phyloP scores from a whole-genome alignment of 805 yeast genomes.

The Wickerhamiella domercqiae region DNA sequence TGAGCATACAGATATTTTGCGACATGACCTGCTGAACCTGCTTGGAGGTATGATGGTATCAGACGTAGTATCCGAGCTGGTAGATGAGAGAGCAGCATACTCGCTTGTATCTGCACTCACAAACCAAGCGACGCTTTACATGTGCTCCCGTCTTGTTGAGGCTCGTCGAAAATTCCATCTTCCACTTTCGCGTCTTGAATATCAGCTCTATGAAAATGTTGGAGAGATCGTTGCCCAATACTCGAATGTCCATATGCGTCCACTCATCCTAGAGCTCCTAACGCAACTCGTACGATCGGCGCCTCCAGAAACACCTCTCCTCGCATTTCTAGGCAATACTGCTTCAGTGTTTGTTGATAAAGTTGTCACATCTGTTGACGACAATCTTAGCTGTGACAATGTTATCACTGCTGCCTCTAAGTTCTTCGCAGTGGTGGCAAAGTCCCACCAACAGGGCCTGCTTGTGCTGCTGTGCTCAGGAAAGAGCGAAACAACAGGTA shows the following conservation, averaged over 20 bases:
- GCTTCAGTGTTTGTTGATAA: conserved; percentile 46
- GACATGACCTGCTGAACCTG: background rate
- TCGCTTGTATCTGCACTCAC: background rate
- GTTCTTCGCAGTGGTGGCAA: conserved; percentile 4
- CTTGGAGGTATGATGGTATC: background rate
- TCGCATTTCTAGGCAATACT: conserved; percentile 64
- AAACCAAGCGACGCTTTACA: background rate
- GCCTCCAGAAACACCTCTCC: conserved; percentile 46
- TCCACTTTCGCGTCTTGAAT: background rate
- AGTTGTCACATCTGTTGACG: conserved; percentile 44
- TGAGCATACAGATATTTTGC: background rate
- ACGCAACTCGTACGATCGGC: conserved; percentile 13
- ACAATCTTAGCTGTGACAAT: conserved; percentile 22
- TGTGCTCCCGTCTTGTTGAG: background rate
- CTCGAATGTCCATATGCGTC: no score
- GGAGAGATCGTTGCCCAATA: background rate
- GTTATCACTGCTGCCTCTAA: conserved; percentile 4
- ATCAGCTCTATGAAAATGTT: background rate
- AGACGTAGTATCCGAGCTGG: background rate
- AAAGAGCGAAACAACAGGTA: conserved; percentile 15
- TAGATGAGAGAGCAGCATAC: background rate
- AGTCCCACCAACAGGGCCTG: conserved; percentile 26
- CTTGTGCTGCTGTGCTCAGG: conserved; percentile 24
- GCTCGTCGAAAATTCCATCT: background rate
- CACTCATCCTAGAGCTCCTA: background rate